These are phyloP conservation scores for Elsinoe australis DNA, from an alignment of 2,329 filamentous ascomycete genomes.

Conservation along the genomic window DNA sequence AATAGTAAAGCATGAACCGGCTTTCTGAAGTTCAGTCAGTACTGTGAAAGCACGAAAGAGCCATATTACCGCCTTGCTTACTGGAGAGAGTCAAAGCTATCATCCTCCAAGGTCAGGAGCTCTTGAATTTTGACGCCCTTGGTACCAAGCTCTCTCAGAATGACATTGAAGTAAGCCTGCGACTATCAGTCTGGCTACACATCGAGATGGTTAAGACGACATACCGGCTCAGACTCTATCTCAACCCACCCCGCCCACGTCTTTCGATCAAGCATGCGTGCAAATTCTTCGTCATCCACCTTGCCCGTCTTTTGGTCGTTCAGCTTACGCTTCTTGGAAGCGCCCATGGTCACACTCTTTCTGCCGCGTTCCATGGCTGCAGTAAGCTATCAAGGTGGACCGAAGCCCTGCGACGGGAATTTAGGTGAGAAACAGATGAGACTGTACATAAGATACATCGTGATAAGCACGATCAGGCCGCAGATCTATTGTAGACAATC, in stretches of 20 bases:
- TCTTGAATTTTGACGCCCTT: constrained; percentile 67
- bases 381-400: not conserved
- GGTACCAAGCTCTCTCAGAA: constrained; percentile 72
- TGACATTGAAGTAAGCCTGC: constrained; percentile 76
- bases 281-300: constrained; percentile 39
- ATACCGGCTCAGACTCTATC: constrained; percentile 80
- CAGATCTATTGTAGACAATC: too few species aligned
- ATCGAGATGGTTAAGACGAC: constrained; percentile 24
- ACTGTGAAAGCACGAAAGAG: too few species aligned
- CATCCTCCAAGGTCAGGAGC: constrained; percentile 63
- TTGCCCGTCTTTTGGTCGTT: constrained; percentile 24
- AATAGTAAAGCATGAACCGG: constrained; percentile 84
- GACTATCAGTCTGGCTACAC: constrained; percentile 19
- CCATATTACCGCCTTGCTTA: constrained; percentile 52
- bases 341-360: not conserved
- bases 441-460: too few species aligned
- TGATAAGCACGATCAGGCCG: too few species aligned
- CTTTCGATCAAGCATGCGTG: constrained; percentile 44
- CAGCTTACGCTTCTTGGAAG: constrained; percentile 21
- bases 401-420: not conserved
- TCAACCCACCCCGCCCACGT: constrained; percentile 71
- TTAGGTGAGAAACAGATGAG: not conserved
- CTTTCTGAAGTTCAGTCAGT: constrained; percentile 46
- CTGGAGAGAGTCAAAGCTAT: constrained; percentile 56
- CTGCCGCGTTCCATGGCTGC: not conserved